Percentiles rank a stretch among this genome's conserved stretches.
Conservation (phyloP, 2,329 filamentous ascomycete species). For the Botrytis byssoidea region DNA sequence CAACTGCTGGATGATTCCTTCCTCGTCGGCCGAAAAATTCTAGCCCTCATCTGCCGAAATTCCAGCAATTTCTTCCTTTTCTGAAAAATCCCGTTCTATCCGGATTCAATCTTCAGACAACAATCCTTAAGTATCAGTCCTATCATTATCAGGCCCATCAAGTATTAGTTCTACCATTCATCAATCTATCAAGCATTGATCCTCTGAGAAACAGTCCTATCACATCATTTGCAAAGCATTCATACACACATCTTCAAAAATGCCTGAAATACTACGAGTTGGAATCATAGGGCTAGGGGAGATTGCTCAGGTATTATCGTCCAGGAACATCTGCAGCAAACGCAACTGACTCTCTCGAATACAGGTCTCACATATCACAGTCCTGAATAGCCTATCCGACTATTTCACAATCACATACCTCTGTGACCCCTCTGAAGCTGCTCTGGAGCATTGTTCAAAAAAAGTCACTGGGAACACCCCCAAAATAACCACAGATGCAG, state of each 20-base stretch:
- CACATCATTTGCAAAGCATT: background rate
- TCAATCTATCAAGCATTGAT: background rate
- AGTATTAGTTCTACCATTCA: background rate
- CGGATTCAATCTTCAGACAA: background rate
- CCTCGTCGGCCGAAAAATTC: too few species aligned
- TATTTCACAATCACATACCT: conserved; percentile 32
- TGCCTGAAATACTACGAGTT: conserved; percentile 24
- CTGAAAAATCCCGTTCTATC: background rate
- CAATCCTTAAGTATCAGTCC: background rate
- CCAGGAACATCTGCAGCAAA: background rate
- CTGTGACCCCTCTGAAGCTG: conserved; percentile 44
- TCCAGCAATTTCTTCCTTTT: background rate
- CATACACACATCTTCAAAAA: background rate
- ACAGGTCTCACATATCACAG: conserved; percentile 50
- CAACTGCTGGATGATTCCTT: background rate
- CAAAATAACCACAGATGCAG: conserved; percentile 32
- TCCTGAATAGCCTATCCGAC: conserved; percentile 43
- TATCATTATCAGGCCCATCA: background rate
- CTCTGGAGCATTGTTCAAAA: conserved; percentile 42
- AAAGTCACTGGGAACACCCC: conserved; percentile 26
- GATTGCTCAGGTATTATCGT: conserved; percentile 42
- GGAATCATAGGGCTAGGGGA: conserved; percentile 46
- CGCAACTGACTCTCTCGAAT: background rate
- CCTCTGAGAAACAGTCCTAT: background rate
- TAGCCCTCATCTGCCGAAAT: background rate